A percentile compares a stretch with the other conserved stretches of the same genome.
These are phyloP conservation scores for Sparassis latifolia DNA, from an alignment of 1,284 basidiomycete species.

Conservation along the genomic window DNA sequence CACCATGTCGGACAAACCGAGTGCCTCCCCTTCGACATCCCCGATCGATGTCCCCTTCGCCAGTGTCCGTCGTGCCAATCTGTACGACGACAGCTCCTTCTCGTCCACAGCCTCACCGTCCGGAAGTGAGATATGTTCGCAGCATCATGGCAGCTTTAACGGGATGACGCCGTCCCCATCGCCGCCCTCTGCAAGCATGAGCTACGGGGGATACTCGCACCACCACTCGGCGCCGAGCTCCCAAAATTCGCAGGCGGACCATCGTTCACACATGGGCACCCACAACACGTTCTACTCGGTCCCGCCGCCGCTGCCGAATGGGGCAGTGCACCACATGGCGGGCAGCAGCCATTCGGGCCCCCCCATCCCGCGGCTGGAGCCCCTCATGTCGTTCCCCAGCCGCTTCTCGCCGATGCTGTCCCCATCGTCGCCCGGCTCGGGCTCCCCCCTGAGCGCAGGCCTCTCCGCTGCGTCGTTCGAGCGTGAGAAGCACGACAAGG, in stretches of 20 bases:
- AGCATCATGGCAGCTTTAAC: conserved; percentile 33
- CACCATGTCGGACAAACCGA: conserved; percentile 26
- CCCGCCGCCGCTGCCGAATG: conserved; percentile 13
- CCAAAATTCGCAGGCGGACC: conserved; percentile 13
- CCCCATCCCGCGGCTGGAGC: conserved; percentile 25
- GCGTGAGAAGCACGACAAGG: conserved; percentile 36
- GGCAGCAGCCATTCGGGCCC: conserved; percentile 17
- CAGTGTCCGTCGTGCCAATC: conserved; percentile 30
- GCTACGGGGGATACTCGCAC: conserved; percentile 47
- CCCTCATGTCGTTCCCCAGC: conserved; percentile 26
- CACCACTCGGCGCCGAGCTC: conserved; percentile 13
- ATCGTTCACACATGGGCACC: conserved; percentile 15
- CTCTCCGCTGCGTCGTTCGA: conserved; percentile 43
- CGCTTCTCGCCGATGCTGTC: conserved; percentile 35
- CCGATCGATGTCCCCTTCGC: conserved; percentile 32
- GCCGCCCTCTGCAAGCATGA: conserved; percentile 45
- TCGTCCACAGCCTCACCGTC: conserved; percentile 43
- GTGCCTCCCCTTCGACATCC: conserved; percentile 34
- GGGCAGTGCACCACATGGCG: conserved; percentile 10
- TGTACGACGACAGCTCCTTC: conserved; percentile 45
- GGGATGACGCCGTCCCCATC: conserved; percentile 40
- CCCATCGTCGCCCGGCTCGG: conserved; percentile 34
- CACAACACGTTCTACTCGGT: conserved; percentile 15
- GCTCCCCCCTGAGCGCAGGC: conserved; percentile 21
- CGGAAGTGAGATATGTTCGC: conserved; percentile 49